phyloP scores from a whole-genome alignment of 1,284 basidiomycete species.

The Fomitopsis betulina region DNA sequence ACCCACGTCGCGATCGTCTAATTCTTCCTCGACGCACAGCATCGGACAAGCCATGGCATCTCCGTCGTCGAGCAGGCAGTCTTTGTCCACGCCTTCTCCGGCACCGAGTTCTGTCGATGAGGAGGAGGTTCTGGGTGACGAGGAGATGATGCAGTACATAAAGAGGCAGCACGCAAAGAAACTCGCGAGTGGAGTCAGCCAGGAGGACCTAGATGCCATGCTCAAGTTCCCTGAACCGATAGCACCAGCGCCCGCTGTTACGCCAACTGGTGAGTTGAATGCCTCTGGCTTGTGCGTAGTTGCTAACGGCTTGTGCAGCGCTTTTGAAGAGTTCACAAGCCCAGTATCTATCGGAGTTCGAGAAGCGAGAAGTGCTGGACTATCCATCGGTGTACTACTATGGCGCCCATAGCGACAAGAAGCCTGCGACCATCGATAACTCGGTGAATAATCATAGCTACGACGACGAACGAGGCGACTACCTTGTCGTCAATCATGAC shows the following conservation, averaged over 20 bases:
- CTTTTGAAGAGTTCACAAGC: slow-evolving; percentile 57
- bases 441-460: slow-evolving; percentile 91
- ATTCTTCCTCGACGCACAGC: slow-evolving; percentile 44
- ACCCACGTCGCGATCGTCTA: slow-evolving; percentile 49
- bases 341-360: slow-evolving; percentile 77
- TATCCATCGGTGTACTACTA: slow-evolving; percentile 84
- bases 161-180: slow-evolving; percentile 87
- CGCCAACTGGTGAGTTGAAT: slow-evolving; percentile 64
- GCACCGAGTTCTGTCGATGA: slow-evolving; percentile 75
- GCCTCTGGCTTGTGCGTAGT: background rate
- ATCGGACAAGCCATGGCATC: slow-evolving; percentile 51
- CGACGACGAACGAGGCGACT: slow-evolving; percentile 98
- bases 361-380: slow-evolving; percentile 89
- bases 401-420: slow-evolving; percentile 80
- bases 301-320: slow-evolving; percentile 33
- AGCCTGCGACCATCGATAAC: slow-evolving; percentile 67
- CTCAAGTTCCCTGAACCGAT: slow-evolving; percentile 91
- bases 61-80: slow-evolving; percentile 71
- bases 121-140: slow-evolving; percentile 88
- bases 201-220: slow-evolving; percentile 85
- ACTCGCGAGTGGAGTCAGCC: slow-evolving; percentile 76
- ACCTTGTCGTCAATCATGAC: slow-evolving; percentile 85
- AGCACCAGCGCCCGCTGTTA: slow-evolving; percentile 62
- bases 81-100: slow-evolving; percentile 78
- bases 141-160: slow-evolving; percentile 97